These are phyloP conservation scores for Binderoboletus segoi DNA, from an alignment of 1,284 basidiomycete species.

Conservation along the genomic window DNA sequence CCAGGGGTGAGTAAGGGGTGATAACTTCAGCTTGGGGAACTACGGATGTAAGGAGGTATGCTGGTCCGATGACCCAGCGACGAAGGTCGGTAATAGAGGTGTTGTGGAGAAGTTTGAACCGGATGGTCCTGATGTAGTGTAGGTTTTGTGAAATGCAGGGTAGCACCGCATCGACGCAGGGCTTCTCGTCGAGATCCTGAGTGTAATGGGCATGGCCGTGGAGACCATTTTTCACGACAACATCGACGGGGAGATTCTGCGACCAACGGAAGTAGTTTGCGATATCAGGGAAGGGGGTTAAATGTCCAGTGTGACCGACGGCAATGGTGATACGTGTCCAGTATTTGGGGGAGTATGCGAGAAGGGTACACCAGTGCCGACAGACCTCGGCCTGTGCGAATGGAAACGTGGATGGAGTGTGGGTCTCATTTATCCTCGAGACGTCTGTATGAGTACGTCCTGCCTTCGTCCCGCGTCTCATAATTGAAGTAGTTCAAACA, in stretches of 20 bases:
- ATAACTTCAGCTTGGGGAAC: not conserved
- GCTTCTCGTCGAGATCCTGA: not conserved
- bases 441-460: no score
- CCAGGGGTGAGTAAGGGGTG: not conserved
- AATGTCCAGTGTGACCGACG: not conserved
- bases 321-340: not conserved
- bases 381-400: not conserved
- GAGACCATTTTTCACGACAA: not conserved
- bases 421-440: not conserved
- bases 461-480: no score
- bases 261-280: not conserved
- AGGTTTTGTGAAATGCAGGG: not conserved
- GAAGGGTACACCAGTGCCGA: not conserved
- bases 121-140: not conserved
- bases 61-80: not conserved
- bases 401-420: no score
- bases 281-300: not conserved
- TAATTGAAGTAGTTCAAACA: not conserved
- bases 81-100: not conserved
- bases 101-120: not conserved
- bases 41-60: not conserved
- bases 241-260: not conserved
- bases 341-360: not conserved
- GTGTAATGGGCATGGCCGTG: not conserved
- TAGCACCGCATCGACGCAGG: not conserved